These are phyloP conservation scores for Phytophthora hybrid DNA, from an alignment of 352 stramenopile genomes.

Conservation along the genomic window DNA sequence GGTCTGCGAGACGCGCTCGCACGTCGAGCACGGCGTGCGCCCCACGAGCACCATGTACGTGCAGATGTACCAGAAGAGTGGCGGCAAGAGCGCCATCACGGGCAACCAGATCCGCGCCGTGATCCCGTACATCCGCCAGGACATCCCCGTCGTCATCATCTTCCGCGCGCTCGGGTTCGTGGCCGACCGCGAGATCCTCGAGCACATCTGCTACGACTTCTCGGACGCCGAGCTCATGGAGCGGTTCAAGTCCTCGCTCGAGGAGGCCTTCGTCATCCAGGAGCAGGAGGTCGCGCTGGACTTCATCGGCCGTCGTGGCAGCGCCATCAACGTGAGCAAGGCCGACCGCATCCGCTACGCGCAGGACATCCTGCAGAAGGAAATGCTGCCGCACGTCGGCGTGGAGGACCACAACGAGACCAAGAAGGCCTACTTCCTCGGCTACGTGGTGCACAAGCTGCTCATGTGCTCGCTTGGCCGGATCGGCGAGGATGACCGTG, in stretches of 20 bases:
- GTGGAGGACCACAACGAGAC: conserved; percentile 98
- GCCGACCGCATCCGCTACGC: conserved; percentile 99
- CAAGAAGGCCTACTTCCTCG: conserved; percentile 98
- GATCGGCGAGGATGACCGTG: conserved; percentile 98
- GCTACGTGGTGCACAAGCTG: conserved; percentile 99
- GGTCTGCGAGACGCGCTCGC: conserved; percentile 97
- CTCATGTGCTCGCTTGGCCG: conserved; percentile 98
- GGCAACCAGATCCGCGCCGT: conserved; percentile 98
- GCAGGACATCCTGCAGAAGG: conserved; percentile 99
- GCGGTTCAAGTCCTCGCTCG: conserved; percentile 97
- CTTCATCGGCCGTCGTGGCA: conserved; percentile 98
- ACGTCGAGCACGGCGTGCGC: conserved; percentile 96
- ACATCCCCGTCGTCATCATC: conserved; percentile 99
- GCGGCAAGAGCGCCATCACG: conserved; percentile 94
- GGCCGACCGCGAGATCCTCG: conserved; percentile 98
- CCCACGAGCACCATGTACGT: conserved; percentile 98
- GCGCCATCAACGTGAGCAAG: conserved; percentile 96
- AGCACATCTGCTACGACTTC: conserved; percentile 99
- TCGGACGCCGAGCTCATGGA: conserved; percentile 99
- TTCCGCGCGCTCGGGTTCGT: conserved; percentile 98
- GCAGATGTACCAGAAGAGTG: conserved; percentile 98
- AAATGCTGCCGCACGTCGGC: conserved; percentile 99
- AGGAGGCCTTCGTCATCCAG: conserved; percentile 99
- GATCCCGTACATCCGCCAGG: conserved; percentile 98
- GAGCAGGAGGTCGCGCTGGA: conserved; percentile 98